Base-by-base conservation (phyloP, 2,329 filamentous ascomycete genomes). In the Fusarium palustre region DNA sequence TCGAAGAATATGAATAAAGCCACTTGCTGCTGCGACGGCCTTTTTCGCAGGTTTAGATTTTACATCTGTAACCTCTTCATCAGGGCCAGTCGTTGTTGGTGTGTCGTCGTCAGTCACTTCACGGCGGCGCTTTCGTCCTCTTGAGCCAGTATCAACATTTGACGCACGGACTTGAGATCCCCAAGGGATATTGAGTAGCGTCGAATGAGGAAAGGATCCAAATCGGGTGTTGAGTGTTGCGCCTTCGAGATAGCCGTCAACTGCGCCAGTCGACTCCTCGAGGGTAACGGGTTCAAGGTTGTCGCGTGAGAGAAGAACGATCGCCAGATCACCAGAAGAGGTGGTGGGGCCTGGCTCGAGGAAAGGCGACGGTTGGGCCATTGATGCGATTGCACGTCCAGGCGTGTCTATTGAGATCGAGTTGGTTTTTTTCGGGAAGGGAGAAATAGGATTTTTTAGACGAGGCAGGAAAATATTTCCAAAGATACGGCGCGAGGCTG, bases 101-200 rank as follows among this genome's bases (percentile, higher is more conserved):
- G 61, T 79, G 75, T 83, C 83, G 64, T 87, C 85, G 42, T 80
- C 82, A 25, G 77, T 77, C 7, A 76, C 79, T 55, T 83, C 82
- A 18, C 83, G 79, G 77, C 90, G 90, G 56, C 87, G 84, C 79
- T 90, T 91, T 53, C 91, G 87, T 34, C 93, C 93, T 73, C 94
- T 86, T n/a, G 93, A 96, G 15, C 94, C 94, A 0, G 94, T 97
- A 75, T 97, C 93, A 59, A 97, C 94, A 33, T 91, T 88, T 3
- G 94, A 97, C 10, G 96, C 96, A 47, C 93, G 87, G 24, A 98
- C 90, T 78, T 98, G 96, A 9, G 92, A 93, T 30, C 96, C 96
- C 95, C 95, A 98, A 42, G 92, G 91, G 55, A 94, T 84, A 7
- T 88, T 85, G 57, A 97, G 86, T 46, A 95, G 81, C 0, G 92